A percentile compares a stretch with the other conserved stretches of the same genome.
Evolutionary conservation across 352 stramenopile genomes (phyloP).

Genomic region (Phytophthora sp.): DNA sequence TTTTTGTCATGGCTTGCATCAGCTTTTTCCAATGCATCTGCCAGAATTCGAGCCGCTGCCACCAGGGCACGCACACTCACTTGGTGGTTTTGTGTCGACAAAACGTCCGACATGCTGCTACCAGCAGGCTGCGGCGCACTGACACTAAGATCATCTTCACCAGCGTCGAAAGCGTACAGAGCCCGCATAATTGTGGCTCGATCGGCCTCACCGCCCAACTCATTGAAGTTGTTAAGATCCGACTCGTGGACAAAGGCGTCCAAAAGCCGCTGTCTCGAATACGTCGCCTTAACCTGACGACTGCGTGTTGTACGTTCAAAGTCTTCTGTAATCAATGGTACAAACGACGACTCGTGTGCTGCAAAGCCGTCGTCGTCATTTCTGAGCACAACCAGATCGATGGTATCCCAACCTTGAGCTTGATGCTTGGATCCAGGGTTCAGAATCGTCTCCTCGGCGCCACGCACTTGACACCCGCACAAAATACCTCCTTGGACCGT

Average conservation of each 20-base stretch:
- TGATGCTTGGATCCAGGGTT: conserved; percentile 70
- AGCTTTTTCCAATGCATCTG: conserved; percentile 48
- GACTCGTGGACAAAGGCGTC: conserved; percentile 64
- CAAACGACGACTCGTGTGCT: conserved; percentile 29
- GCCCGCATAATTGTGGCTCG: conserved; percentile 39
- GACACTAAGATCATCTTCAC: conserved; percentile 4
- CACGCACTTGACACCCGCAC: conserved; percentile 73
- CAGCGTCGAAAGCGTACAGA: conserved; percentile 45
- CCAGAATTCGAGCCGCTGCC: conserved; percentile 48
- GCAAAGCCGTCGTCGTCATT: conserved; percentile 26
- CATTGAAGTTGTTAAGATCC: conserved; percentile 43
- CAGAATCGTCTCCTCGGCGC: conserved; percentile 54
- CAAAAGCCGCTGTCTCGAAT: conserved; percentile 53
- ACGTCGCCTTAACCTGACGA: conserved; percentile 53
- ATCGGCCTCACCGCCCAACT: conserved; percentile 32
- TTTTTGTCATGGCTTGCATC: conserved; percentile 18
- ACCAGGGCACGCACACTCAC: conserved; percentile 50
- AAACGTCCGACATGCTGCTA: conserved; percentile 30
- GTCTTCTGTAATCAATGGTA: conserved; percentile 42
- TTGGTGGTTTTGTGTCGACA: conserved; percentile 31
- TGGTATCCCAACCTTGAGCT: conserved; percentile 47
- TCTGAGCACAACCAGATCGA: conserved; percentile 76
- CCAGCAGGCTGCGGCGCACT: no score
- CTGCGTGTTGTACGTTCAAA: conserved; percentile 61
- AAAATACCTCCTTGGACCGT: conserved; percentile 66